Percentiles rank a stretch among this genome's conserved stretches.
Conservation (phyloP, 2,329 filamentous ascomycete species). For the Apiospora phragmitis region DNA sequence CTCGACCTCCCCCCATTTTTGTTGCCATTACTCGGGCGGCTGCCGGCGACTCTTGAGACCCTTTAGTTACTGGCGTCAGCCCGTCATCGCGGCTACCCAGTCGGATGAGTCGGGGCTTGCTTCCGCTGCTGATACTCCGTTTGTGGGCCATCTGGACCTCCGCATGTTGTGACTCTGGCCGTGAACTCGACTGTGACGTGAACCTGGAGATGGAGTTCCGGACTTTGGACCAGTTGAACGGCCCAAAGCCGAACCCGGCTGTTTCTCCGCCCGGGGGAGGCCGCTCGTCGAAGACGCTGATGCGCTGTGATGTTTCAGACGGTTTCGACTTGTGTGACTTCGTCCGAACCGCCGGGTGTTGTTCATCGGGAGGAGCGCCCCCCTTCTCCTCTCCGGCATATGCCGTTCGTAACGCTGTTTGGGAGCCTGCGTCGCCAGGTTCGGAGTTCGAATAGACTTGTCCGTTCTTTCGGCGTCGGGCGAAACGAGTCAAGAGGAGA, state of each 20-base stretch:
- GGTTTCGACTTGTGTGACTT: not conserved
- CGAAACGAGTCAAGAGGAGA: not conserved
- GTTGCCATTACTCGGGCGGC: too few relatives aligned
- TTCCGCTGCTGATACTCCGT: not conserved
- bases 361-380: not conserved
- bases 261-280: not conserved
- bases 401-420: not conserved
- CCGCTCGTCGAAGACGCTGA: not conserved
- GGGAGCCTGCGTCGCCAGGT: not conserved
- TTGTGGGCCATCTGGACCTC: not conserved
- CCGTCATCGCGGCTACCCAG: not conserved
- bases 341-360: not conserved
- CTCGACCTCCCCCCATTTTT: too few relatives aligned
- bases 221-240: not conserved
- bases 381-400: not conserved
- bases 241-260: constrained; percentile 2
- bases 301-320: not conserved
- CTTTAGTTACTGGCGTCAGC: not conserved
- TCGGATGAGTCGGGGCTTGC: not conserved
- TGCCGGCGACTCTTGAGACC: not conserved
- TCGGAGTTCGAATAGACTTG: not conserved
- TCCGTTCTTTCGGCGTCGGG: not conserved
- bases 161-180: not conserved
- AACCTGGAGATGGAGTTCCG: not conserved
- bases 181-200: not conserved